Conservation (phyloP, 2,329 filamentous ascomycete genomes). For the Malbranchea cinnamomea region DNA sequence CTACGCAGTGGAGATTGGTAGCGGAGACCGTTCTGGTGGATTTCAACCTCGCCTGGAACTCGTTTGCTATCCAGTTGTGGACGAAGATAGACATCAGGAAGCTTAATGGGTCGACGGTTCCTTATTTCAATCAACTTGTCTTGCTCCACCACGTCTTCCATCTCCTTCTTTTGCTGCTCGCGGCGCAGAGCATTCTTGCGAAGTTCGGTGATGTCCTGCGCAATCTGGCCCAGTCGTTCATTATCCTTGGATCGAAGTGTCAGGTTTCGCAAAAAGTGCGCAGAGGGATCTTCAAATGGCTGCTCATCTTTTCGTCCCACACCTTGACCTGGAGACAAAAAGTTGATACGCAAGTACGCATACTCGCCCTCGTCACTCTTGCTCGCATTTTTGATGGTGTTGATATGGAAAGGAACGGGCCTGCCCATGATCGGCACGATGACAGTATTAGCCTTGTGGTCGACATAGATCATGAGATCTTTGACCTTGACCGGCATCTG, state of each 20-base stretch:
- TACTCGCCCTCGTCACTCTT: conserved; percentile 94
- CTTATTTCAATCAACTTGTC: conserved; percentile 92
- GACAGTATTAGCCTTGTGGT: conserved; percentile 77
- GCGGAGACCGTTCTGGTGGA: conserved; percentile 96
- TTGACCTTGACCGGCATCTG: conserved; percentile 72
- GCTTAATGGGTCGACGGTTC: conserved; percentile 76
- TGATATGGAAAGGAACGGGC: conserved; percentile 94
- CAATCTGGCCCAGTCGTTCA: conserved; percentile 76
- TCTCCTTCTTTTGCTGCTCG: conserved; percentile 97
- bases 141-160: conserved; percentile 98
- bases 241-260: conserved; percentile 89
- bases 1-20: conserved; percentile 72
- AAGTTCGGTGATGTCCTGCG: conserved; percentile 85
- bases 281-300: conserved; percentile 89
- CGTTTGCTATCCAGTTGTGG: conserved; percentile 94
- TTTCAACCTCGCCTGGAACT: conserved; percentile 88
- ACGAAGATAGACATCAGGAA: conserved; percentile 91
- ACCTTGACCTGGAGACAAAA: conserved; percentile 90
- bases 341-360: conserved; percentile 90
- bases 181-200: conserved; percentile 84
- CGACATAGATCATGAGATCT: conserved; percentile 79
- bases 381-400: conserved; percentile 97
- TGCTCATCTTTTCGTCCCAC: conserved; percentile 95
- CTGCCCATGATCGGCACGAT: conserved; percentile 94
- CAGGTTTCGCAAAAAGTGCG: conserved; percentile 88